phyloP scores from a whole-genome alignment of 768 basidiomycete species.

The Russula compacta region DNA sequence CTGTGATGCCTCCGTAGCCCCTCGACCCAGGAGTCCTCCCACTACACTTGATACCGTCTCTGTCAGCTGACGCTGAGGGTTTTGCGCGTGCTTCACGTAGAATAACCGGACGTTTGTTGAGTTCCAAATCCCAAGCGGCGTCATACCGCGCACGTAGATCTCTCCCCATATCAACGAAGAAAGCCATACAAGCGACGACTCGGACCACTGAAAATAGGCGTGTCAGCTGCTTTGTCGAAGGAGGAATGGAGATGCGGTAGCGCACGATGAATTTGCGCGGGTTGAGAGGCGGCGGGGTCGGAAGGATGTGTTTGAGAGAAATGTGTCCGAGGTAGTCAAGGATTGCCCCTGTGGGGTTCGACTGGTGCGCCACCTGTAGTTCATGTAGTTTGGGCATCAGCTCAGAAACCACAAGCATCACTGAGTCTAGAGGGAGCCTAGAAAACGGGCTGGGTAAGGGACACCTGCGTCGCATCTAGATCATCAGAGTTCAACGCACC shows the following conservation, averaged over 20 bases:
- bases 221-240: constrained; percentile 3
- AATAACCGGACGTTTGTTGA: constrained; percentile 84
- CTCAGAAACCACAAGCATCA: constrained; percentile 84
- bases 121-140: constrained; percentile 84
- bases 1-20: constrained; percentile 12
- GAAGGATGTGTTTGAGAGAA: constrained; percentile 63
- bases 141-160: constrained; percentile 84
- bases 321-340: constrained; percentile 67
- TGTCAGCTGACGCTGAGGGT: constrained; percentile 59
- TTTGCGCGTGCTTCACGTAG: constrained; percentile 79
- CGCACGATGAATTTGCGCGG: constrained; percentile 73
- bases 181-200: constrained; percentile 85
- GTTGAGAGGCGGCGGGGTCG: constrained; percentile 51
- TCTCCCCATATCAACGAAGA: constrained; percentile 94
- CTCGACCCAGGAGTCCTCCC: constrained; percentile 60
- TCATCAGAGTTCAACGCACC: constrained; percentile 39
- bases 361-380: constrained; percentile 56
- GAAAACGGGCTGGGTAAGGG: not conserved
- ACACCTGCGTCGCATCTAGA: not conserved
- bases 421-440: constrained; percentile 81
- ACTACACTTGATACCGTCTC: constrained; percentile 77
- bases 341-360: constrained; percentile 58
- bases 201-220: constrained; percentile 65
- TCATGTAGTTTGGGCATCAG: constrained; percentile 78
- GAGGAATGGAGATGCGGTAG: not conserved